These are phyloP conservation scores for Cercospora sp. DNA, from an alignment of 2,329 filamentous ascomycete species.

Conservation along the genomic window DNA sequence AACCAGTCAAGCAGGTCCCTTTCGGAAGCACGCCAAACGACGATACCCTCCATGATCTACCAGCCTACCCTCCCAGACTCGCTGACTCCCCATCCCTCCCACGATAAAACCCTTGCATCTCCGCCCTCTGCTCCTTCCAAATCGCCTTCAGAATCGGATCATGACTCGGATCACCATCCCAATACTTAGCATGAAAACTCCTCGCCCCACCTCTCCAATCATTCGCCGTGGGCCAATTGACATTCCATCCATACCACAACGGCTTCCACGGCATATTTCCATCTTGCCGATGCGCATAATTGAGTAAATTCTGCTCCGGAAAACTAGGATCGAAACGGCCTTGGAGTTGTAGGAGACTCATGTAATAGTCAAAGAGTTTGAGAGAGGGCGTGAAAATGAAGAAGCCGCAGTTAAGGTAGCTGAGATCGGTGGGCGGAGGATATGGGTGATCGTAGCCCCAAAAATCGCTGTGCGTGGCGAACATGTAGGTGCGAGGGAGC, in stretches of 20 bases:
- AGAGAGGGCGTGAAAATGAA: conserved; percentile 41
- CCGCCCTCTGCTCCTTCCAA: conserved; percentile 40
- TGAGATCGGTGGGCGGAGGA: conserved; percentile 33
- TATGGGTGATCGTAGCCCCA: conserved; percentile 37
- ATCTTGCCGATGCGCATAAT: conserved; percentile 42
- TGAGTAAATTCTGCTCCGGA: conserved; percentile 44
- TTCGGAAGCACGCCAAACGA: background rate
- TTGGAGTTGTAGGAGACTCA: conserved; percentile 35
- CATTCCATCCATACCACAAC: conserved; percentile 43
- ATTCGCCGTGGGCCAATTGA: conserved; percentile 42
- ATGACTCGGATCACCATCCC: conserved; percentile 41
- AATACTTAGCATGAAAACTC: conserved; percentile 46
- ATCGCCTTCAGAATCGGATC: conserved; percentile 39
- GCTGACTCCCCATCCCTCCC: conserved; percentile 30
- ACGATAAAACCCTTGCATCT: conserved; percentile 41
- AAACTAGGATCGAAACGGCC: conserved; percentile 40
- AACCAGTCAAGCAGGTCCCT: too few relatives aligned
- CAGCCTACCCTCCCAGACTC: background rate
- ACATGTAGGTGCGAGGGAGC: conserved; percentile 44
- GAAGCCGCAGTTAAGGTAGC: conserved; percentile 43
- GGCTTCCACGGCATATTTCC: conserved; percentile 46
- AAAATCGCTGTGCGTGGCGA: conserved; percentile 40
- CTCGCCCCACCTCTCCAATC: conserved; percentile 40
- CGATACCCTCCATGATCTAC: background rate
- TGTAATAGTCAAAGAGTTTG: conserved; percentile 42